Evolutionary conservation across 1,284 basidiomycete species (phyloP), one percentile per base, ranked within the genome.

Genomic region (Pholiota adiposa): DNA sequence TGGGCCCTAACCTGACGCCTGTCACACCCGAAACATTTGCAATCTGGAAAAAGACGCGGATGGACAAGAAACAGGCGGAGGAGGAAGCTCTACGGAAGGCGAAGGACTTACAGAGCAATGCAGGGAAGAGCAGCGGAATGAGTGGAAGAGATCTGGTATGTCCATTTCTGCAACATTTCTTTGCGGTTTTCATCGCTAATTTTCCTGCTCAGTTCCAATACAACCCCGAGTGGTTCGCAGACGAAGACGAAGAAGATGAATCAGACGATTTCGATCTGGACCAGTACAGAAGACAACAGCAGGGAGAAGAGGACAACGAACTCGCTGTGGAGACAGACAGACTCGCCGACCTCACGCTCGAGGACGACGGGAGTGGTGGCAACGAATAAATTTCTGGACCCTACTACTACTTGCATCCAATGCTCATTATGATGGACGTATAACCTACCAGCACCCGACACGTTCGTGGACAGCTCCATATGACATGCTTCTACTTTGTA

Each of bases 11-110:
- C 70, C 80, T 98, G 52, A 99, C 97, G 7, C 97, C 97, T 0
- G 95, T 98, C n/a, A 99, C 96, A 0, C 87, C 84, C 5, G 97
- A 99, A 73, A 80, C 90, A 0, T 99, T 99, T 71, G 92, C 94
- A 0, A 82, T 85, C 54, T 99, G 97, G 97, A 99, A 99, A 79
- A 92, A 89, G 81, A 97, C 91, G 53, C 79, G 93, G 61, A 84
- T 93, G 87, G 88, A 93, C 79, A 96, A 95, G 88, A 99, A 96
- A 78, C 81, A 87, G 51, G 96, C 94, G 9, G 95, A 97, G 71
- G 77, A 81, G 41, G 94, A 97, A 58, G 92, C 86, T 0, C 21
- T 89, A 58, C 86, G 85, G 71, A 96, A 93, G 77, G 86, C 95
- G 50, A 99, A 99, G 79, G 90, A 92, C 54, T 73, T 86, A 3